Conservation (phyloP, 192 early-diverging fungal species). For the Piromyces finnis region DNA sequence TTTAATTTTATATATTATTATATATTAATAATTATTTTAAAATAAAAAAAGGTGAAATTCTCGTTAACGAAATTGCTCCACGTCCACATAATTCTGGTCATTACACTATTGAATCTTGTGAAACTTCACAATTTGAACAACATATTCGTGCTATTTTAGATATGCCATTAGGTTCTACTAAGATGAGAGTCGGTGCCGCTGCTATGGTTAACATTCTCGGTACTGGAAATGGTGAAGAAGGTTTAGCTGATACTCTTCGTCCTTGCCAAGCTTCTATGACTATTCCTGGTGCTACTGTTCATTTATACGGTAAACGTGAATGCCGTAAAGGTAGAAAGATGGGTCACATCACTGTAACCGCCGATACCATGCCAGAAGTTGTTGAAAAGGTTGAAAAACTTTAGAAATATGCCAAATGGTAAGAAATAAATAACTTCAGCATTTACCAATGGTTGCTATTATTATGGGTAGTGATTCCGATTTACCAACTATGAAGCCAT, state of each 20-base stretch:
- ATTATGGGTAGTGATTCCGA: conserved; percentile 99
- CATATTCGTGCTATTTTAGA: conserved; percentile 80
- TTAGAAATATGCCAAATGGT: conserved; percentile 21
- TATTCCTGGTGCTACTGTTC: conserved; percentile 70
- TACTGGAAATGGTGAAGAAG: conserved; percentile 23
- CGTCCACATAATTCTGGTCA: conserved; percentile 99
- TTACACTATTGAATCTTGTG: conserved; percentile 93
- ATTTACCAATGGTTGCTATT: conserved; percentile 72
- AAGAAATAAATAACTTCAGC: background rate
- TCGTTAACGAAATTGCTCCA: conserved; percentile 96
- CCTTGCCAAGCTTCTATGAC: conserved; percentile 53
- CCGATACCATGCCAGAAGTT: conserved; percentile 65
- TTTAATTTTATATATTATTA: too few relatives aligned
- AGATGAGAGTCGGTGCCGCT: conserved; percentile 74
- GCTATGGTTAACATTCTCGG: conserved; percentile 96
- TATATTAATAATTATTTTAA: too few relatives aligned
- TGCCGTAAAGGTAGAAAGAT: conserved; percentile 84
- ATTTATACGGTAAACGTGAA: conserved; percentile 87
- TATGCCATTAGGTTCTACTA: conserved; percentile 70
- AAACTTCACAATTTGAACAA: conserved; percentile 95
- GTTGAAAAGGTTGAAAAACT: conserved; percentile 38
- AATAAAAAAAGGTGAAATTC: conserved; percentile 39
- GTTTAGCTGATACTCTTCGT: conserved; percentile 27
- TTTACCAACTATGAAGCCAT: conserved; percentile 81
- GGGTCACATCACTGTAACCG: conserved; percentile 91